Evolutionary conservation across 2,329 filamentous ascomycete species (phyloP), one percentile per base, ranked within the genome.

Genomic region (Cladosporium velox): DNA sequence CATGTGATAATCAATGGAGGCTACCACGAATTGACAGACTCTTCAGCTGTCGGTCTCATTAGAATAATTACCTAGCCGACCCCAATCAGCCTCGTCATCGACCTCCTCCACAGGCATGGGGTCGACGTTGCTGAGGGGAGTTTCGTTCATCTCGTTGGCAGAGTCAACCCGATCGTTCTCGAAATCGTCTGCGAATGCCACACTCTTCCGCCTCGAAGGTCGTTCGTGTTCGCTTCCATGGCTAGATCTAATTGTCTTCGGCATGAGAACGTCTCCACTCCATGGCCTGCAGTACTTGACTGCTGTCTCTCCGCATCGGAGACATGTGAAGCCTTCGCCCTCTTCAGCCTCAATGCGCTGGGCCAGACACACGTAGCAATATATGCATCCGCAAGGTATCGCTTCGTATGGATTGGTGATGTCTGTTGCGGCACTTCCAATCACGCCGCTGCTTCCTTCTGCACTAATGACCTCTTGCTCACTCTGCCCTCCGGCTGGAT

Each of bases 331-430:
- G 2, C 94, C 94, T 75, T 97, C 92, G 35, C 94, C 95, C 76
- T 97, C 94, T 78, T 98, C 94, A 5, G 90, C 88, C 78, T 97
- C 94, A 52, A 99, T 85, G 67, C 91, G 88, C 66, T 93, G 92
- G 3, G 93, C 92, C n/a, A 98, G 80, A 75, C 95, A 99, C 21
- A 96, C 92, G 76, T 96, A 99, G 79, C 95, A 99, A 80, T 98
- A 99, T 67, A 97, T 85, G 77, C 93, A 97, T 0, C 91, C 91
- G 73, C 95, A 99, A 0, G 92, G 90, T 2, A 93, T 87, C 0
- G 93, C 88, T 79, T 97, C 92, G 77, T 99, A 99, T 0, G 95
- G 93, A 76, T 98, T 99, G 4, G 94, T 97, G 68, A 98, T 90
- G 73, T 98, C 95, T 0, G 93, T 97, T 70, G 93, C 90, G 7